These are phyloP conservation scores for Dactylellina haptotyla DNA, from an alignment of 2,329 filamentous ascomycete species.

Conservation along the genomic window DNA sequence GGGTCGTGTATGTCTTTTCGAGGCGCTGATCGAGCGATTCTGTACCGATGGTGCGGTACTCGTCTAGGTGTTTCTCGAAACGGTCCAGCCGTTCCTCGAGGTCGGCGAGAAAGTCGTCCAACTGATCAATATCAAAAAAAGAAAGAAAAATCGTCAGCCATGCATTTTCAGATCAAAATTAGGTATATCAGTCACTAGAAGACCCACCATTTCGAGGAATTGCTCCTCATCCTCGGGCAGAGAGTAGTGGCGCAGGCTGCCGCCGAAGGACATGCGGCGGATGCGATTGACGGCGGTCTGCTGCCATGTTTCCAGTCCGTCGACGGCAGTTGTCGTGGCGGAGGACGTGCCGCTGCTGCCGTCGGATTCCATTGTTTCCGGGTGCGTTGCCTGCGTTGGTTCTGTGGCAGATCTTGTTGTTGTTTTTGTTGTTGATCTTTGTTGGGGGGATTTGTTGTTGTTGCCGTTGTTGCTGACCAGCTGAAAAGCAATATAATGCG, in stretches of 20 bases:
- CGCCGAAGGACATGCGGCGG: conserved; percentile 44
- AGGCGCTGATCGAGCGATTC: conserved; percentile 84
- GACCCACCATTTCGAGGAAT: conserved; percentile 49
- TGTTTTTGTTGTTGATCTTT: conserved; percentile 7
- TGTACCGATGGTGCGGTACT: conserved; percentile 73
- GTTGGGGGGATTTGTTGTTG: conserved; percentile 1
- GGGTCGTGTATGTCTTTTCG: conserved; percentile 82
- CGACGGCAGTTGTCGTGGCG: conserved; percentile 37
- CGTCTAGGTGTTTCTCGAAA: conserved; percentile 72
- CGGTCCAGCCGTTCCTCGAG: conserved; percentile 84
- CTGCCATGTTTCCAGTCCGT: conserved; percentile 36
- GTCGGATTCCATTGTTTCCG: conserved; percentile 12
- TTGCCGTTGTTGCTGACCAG: neutral
- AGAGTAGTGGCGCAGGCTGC: conserved; percentile 46
- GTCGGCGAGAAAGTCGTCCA: conserved; percentile 84
- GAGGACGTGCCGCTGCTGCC: conserved; percentile 8
- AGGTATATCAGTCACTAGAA: no score
- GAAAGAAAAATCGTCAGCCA: neutral
- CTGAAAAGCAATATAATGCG: no score
- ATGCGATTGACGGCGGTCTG: conserved; percentile 53
- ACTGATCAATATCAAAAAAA: conserved; percentile 63
- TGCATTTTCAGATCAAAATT: neutral
- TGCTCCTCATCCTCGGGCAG: conserved; percentile 51
- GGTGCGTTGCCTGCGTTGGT: neutral
- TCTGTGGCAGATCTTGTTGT: neutral